These are phyloP conservation scores for Pleomassaria siparia DNA, from an alignment of 2,329 filamentous ascomycete genomes.

Conservation along the genomic window DNA sequence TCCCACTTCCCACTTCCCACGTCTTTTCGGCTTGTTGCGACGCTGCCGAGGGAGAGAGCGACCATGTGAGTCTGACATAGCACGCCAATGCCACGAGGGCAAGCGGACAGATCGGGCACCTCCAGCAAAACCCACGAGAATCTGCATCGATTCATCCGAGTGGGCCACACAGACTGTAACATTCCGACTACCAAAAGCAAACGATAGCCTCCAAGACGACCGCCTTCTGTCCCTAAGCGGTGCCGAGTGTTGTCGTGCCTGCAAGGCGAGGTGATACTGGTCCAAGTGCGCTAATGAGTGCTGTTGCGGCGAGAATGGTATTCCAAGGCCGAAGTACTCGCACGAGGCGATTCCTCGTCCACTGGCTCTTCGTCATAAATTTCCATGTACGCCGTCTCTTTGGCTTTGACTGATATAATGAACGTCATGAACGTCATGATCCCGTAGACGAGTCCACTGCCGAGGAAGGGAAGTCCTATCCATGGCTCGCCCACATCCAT, in stretches of 20 bases:
- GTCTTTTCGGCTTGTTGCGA: constrained; percentile 11
- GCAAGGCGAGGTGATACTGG: not conserved
- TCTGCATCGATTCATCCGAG: constrained; percentile 15
- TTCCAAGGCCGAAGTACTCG: constrained; percentile 11
- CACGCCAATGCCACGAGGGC: not conserved
- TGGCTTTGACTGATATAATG: constrained; percentile 27
- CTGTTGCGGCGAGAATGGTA: not conserved
- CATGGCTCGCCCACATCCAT: constrained; percentile 49
- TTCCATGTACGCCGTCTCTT: constrained; percentile 17
- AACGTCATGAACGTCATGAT: constrained; percentile 31
- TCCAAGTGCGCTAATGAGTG: not conserved
- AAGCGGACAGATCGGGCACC: not conserved
- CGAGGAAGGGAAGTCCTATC: constrained; percentile 51
- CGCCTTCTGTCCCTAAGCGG: no score
- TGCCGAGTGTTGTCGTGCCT: not conserved
- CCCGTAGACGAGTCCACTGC: constrained; percentile 24
- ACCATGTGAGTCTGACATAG: not conserved
- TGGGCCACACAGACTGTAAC: constrained; percentile 10
- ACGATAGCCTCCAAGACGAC: not conserved
- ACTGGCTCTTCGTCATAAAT: constrained; percentile 13
- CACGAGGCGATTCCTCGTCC: constrained; percentile 3
- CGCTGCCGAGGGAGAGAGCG: not conserved
- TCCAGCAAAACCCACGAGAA: constrained; percentile 11
- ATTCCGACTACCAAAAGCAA: constrained; percentile 8
- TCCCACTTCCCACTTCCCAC: constrained; percentile 9